These are phyloP conservation scores for Astrothelium macrocarpum DNA, from an alignment of 495 filamentous ascomycete genomes.

Conservation along the genomic window DNA sequence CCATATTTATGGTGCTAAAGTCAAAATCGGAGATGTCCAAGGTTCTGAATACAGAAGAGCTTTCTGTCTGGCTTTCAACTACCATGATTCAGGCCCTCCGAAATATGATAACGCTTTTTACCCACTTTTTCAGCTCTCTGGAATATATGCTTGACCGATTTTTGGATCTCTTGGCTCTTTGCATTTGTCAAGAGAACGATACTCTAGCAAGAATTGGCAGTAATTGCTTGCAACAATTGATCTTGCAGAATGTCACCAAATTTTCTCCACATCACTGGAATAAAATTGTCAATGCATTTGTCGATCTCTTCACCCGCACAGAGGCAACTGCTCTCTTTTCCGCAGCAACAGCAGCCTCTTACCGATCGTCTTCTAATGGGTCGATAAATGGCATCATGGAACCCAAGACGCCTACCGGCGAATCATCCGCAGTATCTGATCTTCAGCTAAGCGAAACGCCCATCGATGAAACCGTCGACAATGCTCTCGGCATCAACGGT, in stretches of 20 bases:
- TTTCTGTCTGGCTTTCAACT: conserved; percentile 98
- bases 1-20: conserved; percentile 95
- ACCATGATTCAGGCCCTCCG: conserved; percentile 98
- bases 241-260: conserved; percentile 88
- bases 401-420: conserved; percentile 19
- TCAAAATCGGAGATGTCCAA: conserved; percentile 86
- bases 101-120: conserved; percentile 97
- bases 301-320: conserved; percentile 87
- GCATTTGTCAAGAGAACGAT: conserved; percentile 98
- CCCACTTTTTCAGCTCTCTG: conserved; percentile 90
- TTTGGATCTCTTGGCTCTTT: conserved; percentile 82
- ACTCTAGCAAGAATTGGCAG: conserved; percentile 96
- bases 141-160: conserved; percentile 97
- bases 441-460: conserved; percentile 20
- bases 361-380: conserved; percentile 14
- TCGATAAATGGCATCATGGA: conserved; percentile 13
- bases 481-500: conserved; percentile 34
- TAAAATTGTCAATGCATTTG: conserved; percentile 88
- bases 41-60: conserved; percentile 82
- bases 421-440: conserved; percentile 18
- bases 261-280: conserved; percentile 81
- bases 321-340: conserved; percentile 92
- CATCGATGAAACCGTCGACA: conserved; percentile 17
- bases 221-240: conserved; percentile 93
- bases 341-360: conserved; percentile 52